Evolutionary conservation across 805 yeast species (phyloP).

Genomic region (Sporopachydermia lactativora): DNA sequence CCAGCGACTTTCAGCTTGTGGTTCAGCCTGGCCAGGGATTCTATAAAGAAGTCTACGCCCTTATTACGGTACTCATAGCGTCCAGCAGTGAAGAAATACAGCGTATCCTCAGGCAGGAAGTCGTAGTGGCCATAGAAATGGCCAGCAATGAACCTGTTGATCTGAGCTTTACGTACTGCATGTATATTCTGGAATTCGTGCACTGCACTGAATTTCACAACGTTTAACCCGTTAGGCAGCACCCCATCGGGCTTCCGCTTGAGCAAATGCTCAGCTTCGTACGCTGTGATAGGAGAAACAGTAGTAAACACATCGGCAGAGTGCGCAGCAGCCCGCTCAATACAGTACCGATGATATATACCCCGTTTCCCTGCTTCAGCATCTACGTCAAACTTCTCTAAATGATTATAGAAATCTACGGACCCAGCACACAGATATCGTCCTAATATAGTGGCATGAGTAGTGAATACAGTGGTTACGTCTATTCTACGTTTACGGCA

Average conservation of each 20-base stretch:
- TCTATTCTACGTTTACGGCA: conserved; percentile 87
- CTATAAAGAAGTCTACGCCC: conserved; percentile 93
- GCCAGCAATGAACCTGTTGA: conserved; percentile 89
- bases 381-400: conserved; percentile 84
- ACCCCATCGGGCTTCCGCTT: conserved; percentile 98
- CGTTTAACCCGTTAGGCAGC: conserved; percentile 91
- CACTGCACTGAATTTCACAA: conserved; percentile 90
- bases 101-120: conserved; percentile 85
- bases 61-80: conserved; percentile 93
- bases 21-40: conserved; percentile 82
- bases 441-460: conserved; percentile 93
- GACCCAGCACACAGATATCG: conserved; percentile 94
- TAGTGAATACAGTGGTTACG: conserved; percentile 89
- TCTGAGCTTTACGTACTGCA: conserved; percentile 80
- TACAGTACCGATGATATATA: conserved; percentile 91
- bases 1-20: conserved; percentile 70
- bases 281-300: conserved; percentile 95
- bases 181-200: conserved; percentile 97
- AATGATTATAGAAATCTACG: conserved; percentile 88
- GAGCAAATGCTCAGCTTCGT: conserved; percentile 81
- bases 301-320: conserved; percentile 95
- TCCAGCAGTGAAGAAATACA: conserved; percentile 94
- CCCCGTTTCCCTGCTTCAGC: conserved; percentile 98
- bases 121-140: conserved; percentile 96
- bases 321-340: conserved; percentile 93